Evolutionary conservation across 805 yeast genomes (phyloP).

Genomic region (Metschnikowia proteae): DNA sequence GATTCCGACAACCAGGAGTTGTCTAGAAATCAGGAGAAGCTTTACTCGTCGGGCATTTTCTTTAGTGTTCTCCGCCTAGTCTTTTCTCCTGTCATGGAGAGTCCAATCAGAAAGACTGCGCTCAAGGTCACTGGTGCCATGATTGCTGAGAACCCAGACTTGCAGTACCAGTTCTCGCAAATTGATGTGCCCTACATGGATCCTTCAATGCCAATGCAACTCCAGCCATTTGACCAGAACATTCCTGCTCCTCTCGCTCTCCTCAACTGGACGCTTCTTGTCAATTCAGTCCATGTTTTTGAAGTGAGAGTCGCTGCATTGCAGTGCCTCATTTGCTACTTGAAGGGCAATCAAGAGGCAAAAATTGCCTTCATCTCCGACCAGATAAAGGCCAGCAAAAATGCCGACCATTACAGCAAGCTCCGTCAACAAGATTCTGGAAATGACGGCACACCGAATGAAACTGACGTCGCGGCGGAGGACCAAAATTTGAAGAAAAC

Average conservation of each 20-base stretch:
- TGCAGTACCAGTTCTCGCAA: constrained; percentile 69
- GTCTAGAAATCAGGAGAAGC: constrained; percentile 52
- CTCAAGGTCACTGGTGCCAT: constrained; percentile 74
- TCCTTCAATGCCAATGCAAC: constrained; percentile 53
- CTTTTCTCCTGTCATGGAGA: constrained; percentile 63
- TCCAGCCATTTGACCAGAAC: constrained; percentile 29
- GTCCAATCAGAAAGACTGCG: constrained; percentile 62
- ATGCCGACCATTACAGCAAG: constrained; percentile 23
- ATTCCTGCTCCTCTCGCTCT: constrained; percentile 74
- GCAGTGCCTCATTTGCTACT: constrained; percentile 61
- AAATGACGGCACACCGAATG: not conserved
- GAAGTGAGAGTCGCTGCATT: constrained; percentile 75
- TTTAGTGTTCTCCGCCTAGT: constrained; percentile 64
- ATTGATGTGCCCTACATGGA: constrained; percentile 93
- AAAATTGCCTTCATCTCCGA: constrained; percentile 60
- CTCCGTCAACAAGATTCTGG: constrained; percentile 7
- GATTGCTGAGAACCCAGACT: constrained; percentile 58
- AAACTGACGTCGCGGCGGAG: not conserved
- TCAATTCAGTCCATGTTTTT: constrained; percentile 81
- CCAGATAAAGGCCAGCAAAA: constrained; percentile 48
- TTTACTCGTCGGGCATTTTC: constrained; percentile 60
- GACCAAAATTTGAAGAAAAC: constrained; percentile 14
- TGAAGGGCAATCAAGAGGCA: constrained; percentile 59
- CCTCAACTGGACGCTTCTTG: constrained; percentile 74
- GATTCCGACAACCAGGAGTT: constrained; percentile 67